A percentile compares a stretch with the other conserved stretches of the same genome.
Evolutionary conservation across 2,329 filamentous ascomycete genomes (phyloP).

Genomic region (Trichoderma sp.): DNA sequence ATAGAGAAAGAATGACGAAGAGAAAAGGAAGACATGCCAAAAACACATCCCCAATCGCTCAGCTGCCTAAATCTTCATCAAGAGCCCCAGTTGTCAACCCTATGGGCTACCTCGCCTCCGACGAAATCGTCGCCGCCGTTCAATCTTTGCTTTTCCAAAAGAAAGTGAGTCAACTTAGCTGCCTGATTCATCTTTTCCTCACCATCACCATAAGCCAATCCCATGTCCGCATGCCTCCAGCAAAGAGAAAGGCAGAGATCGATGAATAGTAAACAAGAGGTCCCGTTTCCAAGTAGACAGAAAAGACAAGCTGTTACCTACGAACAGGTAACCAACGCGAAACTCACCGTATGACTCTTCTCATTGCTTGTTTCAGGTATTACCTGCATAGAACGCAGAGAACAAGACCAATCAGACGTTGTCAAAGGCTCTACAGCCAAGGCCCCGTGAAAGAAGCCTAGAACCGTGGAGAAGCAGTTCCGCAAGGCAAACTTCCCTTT

Average conservation of each 20-base stretch:
- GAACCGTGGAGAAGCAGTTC: slow-evolving; percentile 3
- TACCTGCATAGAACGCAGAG: neutral
- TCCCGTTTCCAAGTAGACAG: neutral
- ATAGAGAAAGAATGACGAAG: no score
- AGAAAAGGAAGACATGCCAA: no score
- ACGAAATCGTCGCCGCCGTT: no score
- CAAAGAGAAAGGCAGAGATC: neutral
- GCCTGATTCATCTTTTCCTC: neutral
- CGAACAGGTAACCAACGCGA: neutral
- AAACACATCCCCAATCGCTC: no score
- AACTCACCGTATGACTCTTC: slow-evolving; percentile 7
- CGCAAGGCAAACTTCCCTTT: neutral
- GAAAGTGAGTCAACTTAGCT: neutral
- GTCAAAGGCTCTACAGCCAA: slow-evolving; percentile 7
- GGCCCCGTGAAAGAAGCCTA: slow-evolving; percentile 6
- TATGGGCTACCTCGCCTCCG: no score
- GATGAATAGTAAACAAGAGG: no score
- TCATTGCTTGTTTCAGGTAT: neutral
- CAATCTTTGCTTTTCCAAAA: neutral
- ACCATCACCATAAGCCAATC: neutral
- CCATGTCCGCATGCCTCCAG: neutral
- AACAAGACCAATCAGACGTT: slow-evolving; percentile 10
- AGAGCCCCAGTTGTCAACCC: no score
- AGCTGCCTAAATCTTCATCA: no score
- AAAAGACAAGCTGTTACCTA: neutral